phyloP scores from a whole-genome alignment of 768 basidiomycete genomes.

The Calocybe gangraenosa region DNA sequence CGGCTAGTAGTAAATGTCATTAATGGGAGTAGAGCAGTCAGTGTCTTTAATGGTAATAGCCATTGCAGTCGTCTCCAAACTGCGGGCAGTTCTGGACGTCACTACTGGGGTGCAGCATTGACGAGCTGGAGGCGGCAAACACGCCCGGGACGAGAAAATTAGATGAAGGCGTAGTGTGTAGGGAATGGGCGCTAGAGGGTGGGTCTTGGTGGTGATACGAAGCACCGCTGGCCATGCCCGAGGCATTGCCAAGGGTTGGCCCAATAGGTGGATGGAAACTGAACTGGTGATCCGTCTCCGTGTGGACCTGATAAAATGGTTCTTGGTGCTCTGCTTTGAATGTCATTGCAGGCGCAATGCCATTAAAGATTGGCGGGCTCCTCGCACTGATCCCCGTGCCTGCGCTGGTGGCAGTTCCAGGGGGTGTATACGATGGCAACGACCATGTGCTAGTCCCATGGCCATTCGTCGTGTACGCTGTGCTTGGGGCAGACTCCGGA shows the following conservation, averaged over 20 bases:
- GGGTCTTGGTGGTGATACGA: constrained; percentile 27
- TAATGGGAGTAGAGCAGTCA: background rate
- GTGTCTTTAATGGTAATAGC: constrained; percentile 27
- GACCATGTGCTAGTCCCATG: constrained; percentile 49
- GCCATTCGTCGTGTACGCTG: constrained; percentile 45
- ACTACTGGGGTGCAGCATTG: constrained; percentile 27
- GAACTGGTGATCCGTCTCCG: constrained; percentile 47
- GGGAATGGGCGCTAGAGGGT: constrained; percentile 19
- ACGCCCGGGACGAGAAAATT: constrained; percentile 19
- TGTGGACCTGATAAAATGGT: constrained; percentile 34
- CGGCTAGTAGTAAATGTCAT: background rate
- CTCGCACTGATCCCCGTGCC: constrained; percentile 36
- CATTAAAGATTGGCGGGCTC: constrained; percentile 39
- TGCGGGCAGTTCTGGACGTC: constrained; percentile 38
- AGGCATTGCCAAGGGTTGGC: constrained; percentile 24
- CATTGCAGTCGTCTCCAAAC: constrained; percentile 41
- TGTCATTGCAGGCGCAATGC: constrained; percentile 24
- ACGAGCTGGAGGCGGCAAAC: constrained; percentile 20
- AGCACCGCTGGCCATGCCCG: constrained; percentile 21
- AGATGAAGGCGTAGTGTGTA: constrained; percentile 17
- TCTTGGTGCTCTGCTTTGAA: constrained; percentile 35
- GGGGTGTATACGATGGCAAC: constrained; percentile 59
- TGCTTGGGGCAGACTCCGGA: constrained; percentile 49
- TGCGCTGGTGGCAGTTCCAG: constrained; percentile 48
- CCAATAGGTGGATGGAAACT: constrained; percentile 37